Evolutionary conservation across 176 grass and related monocot species (phyloP).

Genomic region (Lolium rigidum): DNA sequence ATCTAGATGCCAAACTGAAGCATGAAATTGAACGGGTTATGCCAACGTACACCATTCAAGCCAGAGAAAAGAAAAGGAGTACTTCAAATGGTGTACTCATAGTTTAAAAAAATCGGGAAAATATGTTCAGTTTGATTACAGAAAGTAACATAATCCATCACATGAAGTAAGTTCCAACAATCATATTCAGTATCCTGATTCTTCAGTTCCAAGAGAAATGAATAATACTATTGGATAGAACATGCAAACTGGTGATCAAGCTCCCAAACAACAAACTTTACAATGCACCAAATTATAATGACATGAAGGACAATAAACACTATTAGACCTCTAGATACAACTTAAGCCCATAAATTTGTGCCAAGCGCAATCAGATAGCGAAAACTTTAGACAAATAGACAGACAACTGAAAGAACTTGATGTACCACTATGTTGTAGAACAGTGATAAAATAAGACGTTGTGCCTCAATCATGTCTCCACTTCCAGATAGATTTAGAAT

Average conservation of each 20-base stretch:
- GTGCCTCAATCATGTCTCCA: conserved; percentile 90
- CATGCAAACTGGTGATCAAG: conserved; percentile 23
- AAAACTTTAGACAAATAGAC: conserved; percentile 34
- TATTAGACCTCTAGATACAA: conserved; percentile 11
- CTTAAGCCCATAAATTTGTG: not conserved
- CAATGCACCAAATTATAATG: conserved; percentile 19
- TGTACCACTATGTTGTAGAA: conserved; percentile 96
- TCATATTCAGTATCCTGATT: conserved; percentile 30
- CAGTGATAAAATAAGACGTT: conserved; percentile 92
- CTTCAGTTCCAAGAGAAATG: conserved; percentile 32
- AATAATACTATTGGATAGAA: conserved; percentile 2
- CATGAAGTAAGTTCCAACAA: conserved; percentile 15
- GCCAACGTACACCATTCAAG: not conserved
- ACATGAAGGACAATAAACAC: conserved; percentile 17
- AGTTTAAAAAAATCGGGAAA: not conserved
- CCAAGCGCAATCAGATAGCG: conserved; percentile 8
- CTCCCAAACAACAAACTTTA: conserved; percentile 21
- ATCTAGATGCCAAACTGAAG: conserved; percentile 23
- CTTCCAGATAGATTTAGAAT: conserved; percentile 86
- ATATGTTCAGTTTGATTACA: conserved; percentile 14
- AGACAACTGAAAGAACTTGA: conserved; percentile 24
- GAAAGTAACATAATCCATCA: conserved; percentile 29
- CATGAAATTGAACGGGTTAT: conserved; percentile 14
- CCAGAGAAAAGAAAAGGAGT: conserved; percentile 23
- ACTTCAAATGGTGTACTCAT: conserved; percentile 13